A percentile compares a stretch with the other conserved stretches of the same genome.
Conservation (phyloP, 306 rosid genomes). For the Geum urbanum region DNA sequence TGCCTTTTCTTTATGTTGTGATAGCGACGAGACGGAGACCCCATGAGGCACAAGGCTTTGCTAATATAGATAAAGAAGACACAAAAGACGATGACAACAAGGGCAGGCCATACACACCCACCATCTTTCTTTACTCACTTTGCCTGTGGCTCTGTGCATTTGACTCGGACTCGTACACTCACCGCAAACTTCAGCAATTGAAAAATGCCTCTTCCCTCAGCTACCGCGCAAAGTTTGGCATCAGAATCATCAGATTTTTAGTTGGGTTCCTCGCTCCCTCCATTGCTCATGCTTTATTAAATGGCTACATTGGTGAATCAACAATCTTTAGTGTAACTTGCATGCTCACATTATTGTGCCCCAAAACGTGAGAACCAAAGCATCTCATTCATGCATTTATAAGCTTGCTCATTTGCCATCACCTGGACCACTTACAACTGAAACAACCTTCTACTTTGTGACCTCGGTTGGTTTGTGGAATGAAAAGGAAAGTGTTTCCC, state of each 20-base stretch:
- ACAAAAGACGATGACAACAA: constrained; percentile 4
- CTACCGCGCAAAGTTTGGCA: constrained; percentile 20
- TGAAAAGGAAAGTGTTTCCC: no score
- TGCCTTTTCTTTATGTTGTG: background rate
- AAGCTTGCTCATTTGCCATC: constrained; percentile 5
- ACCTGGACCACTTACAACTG: background rate
- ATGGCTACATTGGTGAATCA: constrained; percentile 1
- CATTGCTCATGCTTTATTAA: background rate
- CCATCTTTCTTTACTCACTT: constrained; percentile 18
- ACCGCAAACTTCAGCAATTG: constrained; percentile 22
- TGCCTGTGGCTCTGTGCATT: constrained; percentile 20
- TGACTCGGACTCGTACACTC: background rate
- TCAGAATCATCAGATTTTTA: constrained; percentile 3
- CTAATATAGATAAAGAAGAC: background rate
- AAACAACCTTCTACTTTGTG: background rate
- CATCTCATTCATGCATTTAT: background rate
- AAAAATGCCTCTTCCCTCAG: constrained; percentile 22
- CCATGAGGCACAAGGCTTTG: background rate
- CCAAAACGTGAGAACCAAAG: background rate
- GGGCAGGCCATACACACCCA: constrained; percentile 11
- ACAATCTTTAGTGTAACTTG: background rate
- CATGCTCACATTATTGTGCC: constrained; percentile 1
- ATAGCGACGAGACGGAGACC: background rate
- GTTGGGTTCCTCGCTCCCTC: background rate
- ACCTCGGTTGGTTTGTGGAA: no score